Conservation (phyloP, 805 yeast species). For the Wickerhamiella qilinensis region DNA sequence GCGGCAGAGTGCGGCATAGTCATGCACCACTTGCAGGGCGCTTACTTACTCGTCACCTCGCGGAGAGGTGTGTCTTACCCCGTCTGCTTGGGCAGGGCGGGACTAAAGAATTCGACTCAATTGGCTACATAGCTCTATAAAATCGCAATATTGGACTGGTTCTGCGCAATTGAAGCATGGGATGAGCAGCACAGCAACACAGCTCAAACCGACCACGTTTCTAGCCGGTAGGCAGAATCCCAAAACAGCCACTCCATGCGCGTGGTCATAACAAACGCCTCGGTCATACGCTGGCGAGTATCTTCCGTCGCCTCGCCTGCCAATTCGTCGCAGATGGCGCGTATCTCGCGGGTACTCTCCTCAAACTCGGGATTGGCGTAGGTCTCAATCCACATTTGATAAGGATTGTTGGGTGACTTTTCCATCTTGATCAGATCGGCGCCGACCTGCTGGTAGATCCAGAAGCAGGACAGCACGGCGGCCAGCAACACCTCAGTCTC, state of each 20-base stretch:
- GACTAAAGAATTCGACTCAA: too few species aligned
- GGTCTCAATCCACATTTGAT: neutral
- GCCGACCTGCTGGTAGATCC: slow-evolving; percentile 21
- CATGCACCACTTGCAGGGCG: too few species aligned
- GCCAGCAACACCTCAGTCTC: slow-evolving; percentile 13
- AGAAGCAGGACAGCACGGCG: slow-evolving; percentile 14
- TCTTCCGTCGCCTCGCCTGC: slow-evolving; percentile 9
- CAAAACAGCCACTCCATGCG: slow-evolving; percentile 12
- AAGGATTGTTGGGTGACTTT: slow-evolving; percentile 18
- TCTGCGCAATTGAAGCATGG: too few species aligned
- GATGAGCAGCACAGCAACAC: neutral
- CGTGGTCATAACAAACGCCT: slow-evolving; percentile 8
- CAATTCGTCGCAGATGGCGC: too few species aligned
- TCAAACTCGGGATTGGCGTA: neutral
- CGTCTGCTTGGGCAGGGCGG: too few species aligned
- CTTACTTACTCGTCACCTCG: too few species aligned
- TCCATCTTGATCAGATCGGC: too few species aligned
- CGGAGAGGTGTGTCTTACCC: too few species aligned
- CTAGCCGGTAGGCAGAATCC: slow-evolving; percentile 10
- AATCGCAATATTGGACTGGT: too few species aligned
- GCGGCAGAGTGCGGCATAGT: too few species aligned
- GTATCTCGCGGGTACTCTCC: too few species aligned
- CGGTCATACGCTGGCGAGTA: slow-evolving; percentile 9
- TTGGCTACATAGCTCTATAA: too few species aligned
- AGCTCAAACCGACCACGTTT: slow-evolving; percentile 10